Conservation (phyloP, 228 moss, liverwort and hornwort genomes). For the Sphagnum fallax region DNA sequence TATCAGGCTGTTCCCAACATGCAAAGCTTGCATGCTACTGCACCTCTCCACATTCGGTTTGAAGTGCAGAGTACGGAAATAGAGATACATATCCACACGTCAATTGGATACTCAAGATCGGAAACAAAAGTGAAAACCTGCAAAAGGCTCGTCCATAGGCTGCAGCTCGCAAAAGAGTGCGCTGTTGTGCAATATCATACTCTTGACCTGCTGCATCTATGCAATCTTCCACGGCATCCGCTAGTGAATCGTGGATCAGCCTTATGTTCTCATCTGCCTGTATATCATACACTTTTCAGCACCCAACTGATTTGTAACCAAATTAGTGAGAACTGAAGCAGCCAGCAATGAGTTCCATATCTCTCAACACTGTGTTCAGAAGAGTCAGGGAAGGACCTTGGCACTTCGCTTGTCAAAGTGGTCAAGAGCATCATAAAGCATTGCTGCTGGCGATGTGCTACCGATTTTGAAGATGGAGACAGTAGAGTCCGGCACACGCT, state of each 20-base stretch:
- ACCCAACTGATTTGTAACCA: neutral
- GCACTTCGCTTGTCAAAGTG: conserved; percentile 95
- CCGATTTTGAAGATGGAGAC: conserved; percentile 95
- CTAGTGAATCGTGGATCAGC: conserved; percentile 71
- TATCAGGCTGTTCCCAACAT: too few relatives aligned
- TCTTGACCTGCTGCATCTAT: conserved; percentile 98
- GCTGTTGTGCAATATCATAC: conserved; percentile 81
- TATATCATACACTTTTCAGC: neutral
- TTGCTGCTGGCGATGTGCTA: conserved; percentile 91
- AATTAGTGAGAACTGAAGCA: neutral
- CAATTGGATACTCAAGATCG: too few relatives aligned
- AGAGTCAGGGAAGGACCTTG: conserved; percentile 38
- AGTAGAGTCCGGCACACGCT: conserved; percentile 78
- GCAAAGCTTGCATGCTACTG: too few relatives aligned
- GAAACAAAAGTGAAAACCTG: conserved; percentile 38
- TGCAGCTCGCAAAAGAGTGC: conserved; percentile 86
- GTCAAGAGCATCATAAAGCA: conserved; percentile 98
- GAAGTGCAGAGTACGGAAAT: too few relatives aligned
- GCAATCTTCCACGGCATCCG: conserved; percentile 89
- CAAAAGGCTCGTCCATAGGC: conserved; percentile 98
- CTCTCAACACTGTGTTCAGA: neutral
- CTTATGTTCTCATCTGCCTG: conserved; percentile 99
- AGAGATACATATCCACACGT: too few relatives aligned
- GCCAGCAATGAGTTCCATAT: too few relatives aligned
- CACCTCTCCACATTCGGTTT: too few relatives aligned